These are phyloP conservation scores for Rhodocollybia butyracea DNA, from an alignment of 768 basidiomycete genomes.

Conservation along the genomic window DNA sequence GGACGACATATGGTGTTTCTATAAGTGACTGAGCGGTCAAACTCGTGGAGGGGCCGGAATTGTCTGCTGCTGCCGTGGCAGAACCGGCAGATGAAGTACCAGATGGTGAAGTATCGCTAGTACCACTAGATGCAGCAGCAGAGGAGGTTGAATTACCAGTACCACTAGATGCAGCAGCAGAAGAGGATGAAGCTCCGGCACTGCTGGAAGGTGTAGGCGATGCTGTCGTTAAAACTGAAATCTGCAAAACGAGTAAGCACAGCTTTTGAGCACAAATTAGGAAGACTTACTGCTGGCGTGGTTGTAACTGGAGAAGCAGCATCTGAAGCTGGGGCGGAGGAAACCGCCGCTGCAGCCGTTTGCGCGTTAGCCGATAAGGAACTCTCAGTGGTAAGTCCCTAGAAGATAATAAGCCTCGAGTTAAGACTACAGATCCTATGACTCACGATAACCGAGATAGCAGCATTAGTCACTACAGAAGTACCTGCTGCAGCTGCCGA, in stretches of 20 bases:
- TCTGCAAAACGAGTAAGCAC: background rate
- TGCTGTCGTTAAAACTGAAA: background rate
- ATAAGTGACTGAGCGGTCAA: slow-evolving; percentile 15
- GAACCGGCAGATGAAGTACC: slow-evolving; percentile 12
- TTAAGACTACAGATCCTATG: background rate
- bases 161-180: background rate
- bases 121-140: slow-evolving; percentile 2
- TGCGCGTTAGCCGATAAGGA: slow-evolving; percentile 1
- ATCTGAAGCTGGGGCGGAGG: slow-evolving; percentile 19
- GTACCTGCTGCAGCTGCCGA: slow-evolving; percentile 7
- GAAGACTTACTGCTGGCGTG: background rate
- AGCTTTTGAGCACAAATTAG: slow-evolving; percentile 8
- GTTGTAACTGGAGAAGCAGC: slow-evolving; percentile 7
- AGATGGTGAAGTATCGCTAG: slow-evolving; percentile 8
- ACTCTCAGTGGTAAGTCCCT: slow-evolving; percentile 1
- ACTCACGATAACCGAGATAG: slow-evolving; percentile 13
- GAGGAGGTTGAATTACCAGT: too few relatives aligned
- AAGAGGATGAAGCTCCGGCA: slow-evolving; percentile 13
- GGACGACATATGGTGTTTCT: slow-evolving; percentile 50
- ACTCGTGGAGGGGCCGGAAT: slow-evolving; percentile 1
- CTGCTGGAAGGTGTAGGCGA: too few relatives aligned
- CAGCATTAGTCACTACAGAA: slow-evolving; percentile 7
- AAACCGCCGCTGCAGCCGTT: slow-evolving; percentile 9
- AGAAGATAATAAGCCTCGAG: background rate
- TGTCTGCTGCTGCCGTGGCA: slow-evolving; percentile 10